Percentiles rank a stretch among this genome's conserved stretches.
These are phyloP conservation scores for Pythium brachiatum DNA, from an alignment of 352 stramenopile species.

Conservation along the genomic window DNA sequence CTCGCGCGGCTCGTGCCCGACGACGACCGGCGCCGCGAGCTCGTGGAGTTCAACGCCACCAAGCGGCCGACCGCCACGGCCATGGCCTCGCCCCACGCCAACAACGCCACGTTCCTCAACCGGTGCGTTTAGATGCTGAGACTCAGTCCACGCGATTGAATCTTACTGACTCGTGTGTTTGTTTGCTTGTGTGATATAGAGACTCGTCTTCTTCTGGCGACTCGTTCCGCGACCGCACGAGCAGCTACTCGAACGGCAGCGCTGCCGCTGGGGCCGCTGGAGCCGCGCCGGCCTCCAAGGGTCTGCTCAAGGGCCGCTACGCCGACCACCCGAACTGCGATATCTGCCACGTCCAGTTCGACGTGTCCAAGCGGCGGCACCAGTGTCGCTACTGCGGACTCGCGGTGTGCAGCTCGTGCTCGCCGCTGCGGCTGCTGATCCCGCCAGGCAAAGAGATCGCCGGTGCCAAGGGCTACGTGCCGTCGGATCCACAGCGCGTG, in stretches of 20 bases:
- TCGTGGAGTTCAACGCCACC: slow-evolving; percentile 45
- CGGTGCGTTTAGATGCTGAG: slow-evolving; percentile 6
- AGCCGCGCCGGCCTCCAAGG: slow-evolving; percentile 27
- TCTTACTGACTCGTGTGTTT: background rate
- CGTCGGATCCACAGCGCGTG: slow-evolving; percentile 50
- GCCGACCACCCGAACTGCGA: slow-evolving; percentile 65
- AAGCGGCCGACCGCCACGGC: slow-evolving; percentile 19
- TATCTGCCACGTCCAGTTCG: slow-evolving; percentile 54
- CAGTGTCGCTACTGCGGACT: slow-evolving; percentile 59
- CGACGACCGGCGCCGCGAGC: slow-evolving; percentile 61
- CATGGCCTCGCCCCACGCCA: slow-evolving; percentile 17
- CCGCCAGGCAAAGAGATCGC: slow-evolving; percentile 46
- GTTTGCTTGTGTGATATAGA: background rate
- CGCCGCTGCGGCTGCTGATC: slow-evolving; percentile 53
- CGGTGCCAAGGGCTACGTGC: slow-evolving; percentile 48
- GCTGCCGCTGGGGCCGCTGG: slow-evolving; percentile 9
- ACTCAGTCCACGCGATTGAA: background rate
- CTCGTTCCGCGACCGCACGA: slow-evolving; percentile 20
- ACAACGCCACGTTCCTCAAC: slow-evolving; percentile 21
- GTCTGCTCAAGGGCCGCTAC: slow-evolving; percentile 67
- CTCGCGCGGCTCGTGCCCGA: slow-evolving; percentile 69
- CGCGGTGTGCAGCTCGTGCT: slow-evolving; percentile 59
- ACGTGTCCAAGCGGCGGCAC: slow-evolving; percentile 58
- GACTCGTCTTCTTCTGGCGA: slow-evolving; percentile 42
- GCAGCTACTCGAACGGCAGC: slow-evolving; percentile 13